Base-by-base conservation (phyloP, 139 green algal species). In the Chlorella sp. region DNA sequence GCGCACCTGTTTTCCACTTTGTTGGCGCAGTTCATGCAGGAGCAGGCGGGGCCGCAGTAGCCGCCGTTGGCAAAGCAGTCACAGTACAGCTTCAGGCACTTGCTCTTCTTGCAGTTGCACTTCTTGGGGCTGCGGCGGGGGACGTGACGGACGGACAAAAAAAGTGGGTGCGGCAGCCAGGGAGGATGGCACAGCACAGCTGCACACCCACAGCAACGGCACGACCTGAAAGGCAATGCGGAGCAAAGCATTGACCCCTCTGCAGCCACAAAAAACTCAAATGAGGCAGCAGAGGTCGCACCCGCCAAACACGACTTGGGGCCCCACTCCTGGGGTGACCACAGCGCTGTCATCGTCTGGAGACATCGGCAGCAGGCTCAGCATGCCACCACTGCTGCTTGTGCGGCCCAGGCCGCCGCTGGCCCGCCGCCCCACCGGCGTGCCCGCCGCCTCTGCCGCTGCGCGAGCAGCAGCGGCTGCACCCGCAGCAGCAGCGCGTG, bases 31-130 rank as follows among this genome's bases (percentile, higher is more conserved):
- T 87, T 85, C 68, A 85, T 62, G 88, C 94, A 97, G 60, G 84
- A 90, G 90, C 94, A 97, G 58, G 79, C 84, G 28, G 87, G 51
- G 28, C 79, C 84, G 88, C 94, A 97, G 80, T 89, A 96, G n/a
- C 87, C 80, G 28, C 89, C 88, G 36, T 90, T 89, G 17, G 89
- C 87, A 81, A 97, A 97, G 90, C 95, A 98, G 32, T 97, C 95
- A 84, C 95, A 98, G 88, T 98, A 98, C 19, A 98, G 89, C 90
- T 98, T 98, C 38, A 98, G 90, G 86, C 95, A 98, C 64, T 90
- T 90, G 30, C 89, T 92, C 83, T 98, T 97, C 87, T 96, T 96
- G 93, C 95, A 98, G 80, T 95, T 96, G 93, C 95, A 98, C 17
- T 89, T 83, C 73, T 82, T 81, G 32, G 73, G 56, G 54, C 82